phyloP scores from a whole-genome alignment of 208 protist genomes.

The Wallacemonas sp. region DNA sequence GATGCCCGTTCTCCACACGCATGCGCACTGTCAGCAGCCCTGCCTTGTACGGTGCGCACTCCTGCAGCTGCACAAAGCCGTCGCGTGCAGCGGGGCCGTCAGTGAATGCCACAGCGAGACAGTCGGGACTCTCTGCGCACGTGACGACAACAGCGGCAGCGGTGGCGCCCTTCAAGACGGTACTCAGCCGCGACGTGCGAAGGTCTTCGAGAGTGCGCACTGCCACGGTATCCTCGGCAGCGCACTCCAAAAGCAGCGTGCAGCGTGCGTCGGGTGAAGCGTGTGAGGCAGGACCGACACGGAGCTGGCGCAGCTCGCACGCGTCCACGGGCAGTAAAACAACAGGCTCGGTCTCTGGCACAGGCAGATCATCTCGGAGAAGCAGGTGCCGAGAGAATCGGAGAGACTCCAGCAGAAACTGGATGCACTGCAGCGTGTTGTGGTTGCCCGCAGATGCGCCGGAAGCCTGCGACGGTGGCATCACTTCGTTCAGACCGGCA shows the following conservation, averaged over 20 bases:
- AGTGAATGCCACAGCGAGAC: conserved; percentile 6
- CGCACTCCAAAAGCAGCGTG: conserved; percentile 10
- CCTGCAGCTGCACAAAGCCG: conserved; percentile 9
- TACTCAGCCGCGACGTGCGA: neutral
- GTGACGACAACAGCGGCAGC: neutral
- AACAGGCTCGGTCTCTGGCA: neutral
- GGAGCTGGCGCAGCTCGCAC: conserved; percentile 1
- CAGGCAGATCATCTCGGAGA: neutral
- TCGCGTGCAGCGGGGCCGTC: neutral
- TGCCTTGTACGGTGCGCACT: conserved; percentile 1
- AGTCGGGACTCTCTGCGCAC: neutral
- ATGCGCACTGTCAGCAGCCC: conserved; percentile 10
- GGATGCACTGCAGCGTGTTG: neutral
- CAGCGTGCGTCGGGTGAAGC: neutral
- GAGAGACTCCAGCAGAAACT: neutral
- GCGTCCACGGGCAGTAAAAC: conserved; percentile 1
- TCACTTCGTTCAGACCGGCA: neutral
- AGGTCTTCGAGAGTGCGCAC: neutral
- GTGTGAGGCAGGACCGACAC: conserved; percentile 2
- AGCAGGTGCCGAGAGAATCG: neutral
- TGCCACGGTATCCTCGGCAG: neutral
- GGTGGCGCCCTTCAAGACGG: neutral
- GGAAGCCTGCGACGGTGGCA: neutral
- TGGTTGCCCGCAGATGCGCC: neutral
- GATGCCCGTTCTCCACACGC: conserved; percentile 8